A percentile compares a stretch with the other conserved stretches of the same genome.
phyloP scores from a whole-genome alignment of 2,329 filamentous ascomycete genomes.

The Diaporthe australafricana region DNA sequence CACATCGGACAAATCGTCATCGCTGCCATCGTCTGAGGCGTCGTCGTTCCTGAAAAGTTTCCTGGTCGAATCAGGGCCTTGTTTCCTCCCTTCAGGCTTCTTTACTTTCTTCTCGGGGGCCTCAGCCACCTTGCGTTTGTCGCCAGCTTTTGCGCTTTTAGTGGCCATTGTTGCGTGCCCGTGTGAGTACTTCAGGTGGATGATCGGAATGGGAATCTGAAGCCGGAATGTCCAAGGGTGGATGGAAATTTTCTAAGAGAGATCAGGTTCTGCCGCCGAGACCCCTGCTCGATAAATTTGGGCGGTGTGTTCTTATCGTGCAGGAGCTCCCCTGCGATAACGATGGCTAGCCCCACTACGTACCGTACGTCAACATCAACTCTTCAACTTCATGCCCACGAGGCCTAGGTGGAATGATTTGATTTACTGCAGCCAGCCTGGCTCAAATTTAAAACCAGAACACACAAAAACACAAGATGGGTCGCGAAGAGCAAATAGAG shows the following conservation, averaged over 20 bases:
- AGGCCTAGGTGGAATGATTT: not conserved
- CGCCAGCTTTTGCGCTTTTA: slow-evolving; percentile 58
- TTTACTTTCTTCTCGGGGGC: slow-evolving; percentile 56
- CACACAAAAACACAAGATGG: slow-evolving; percentile 60
- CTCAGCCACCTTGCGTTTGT: slow-evolving; percentile 68
- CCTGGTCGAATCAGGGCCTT: slow-evolving; percentile 51
- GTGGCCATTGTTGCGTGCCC: slow-evolving; percentile 56
- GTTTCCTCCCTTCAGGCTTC: slow-evolving; percentile 61
- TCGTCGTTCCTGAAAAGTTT: slow-evolving; percentile 49
- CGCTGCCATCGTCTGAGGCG: slow-evolving; percentile 49
- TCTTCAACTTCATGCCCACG: not conserved
- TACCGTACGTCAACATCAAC: not conserved
- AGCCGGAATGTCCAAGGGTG: not conserved
- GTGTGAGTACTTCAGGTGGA: not conserved
- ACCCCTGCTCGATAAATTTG: slow-evolving; percentile 12
- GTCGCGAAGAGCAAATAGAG: slow-evolving; percentile 89
- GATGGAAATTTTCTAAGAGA: slow-evolving; percentile 31
- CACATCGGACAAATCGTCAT: slow-evolving; percentile 57
- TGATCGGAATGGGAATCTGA: not conserved
- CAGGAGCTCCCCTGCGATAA: slow-evolving; percentile 22
- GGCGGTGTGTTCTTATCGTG: slow-evolving; percentile 22
- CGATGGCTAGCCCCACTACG: not conserved
- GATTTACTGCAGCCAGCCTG: not conserved
- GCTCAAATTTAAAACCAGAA: not conserved
- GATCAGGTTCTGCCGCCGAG: slow-evolving; percentile 30